phyloP scores from a whole-genome alignment of 1,284 basidiomycete genomes.

The Heterobasidion occidentale region DNA sequence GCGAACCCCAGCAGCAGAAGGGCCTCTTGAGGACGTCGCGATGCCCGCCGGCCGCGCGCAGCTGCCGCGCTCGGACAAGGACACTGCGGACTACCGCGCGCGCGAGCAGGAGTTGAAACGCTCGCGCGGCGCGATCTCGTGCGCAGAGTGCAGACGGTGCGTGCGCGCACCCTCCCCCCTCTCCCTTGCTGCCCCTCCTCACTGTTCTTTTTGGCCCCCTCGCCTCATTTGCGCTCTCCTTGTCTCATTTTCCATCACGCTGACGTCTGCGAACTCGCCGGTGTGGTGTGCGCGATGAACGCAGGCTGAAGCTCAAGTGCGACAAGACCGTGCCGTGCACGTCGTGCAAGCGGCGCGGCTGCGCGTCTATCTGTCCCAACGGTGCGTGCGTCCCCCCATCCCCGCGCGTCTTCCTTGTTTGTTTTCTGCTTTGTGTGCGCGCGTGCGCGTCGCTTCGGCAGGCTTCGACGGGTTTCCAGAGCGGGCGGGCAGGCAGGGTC shows the following conservation, averaged over 20 bases:
- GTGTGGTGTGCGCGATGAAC: no score
- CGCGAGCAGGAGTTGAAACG: neutral
- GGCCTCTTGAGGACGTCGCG: no score
- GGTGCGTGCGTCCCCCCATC: constrained; percentile 23
- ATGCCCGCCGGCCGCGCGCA: no score
- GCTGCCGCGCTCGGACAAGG: neutral
- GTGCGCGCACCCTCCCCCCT: neutral
- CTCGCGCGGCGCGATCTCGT: neutral
- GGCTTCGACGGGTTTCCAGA: neutral
- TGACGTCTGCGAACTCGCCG: neutral
- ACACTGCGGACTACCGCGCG: neutral
- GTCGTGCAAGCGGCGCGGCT: constrained; percentile 67
- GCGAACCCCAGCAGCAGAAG: no score
- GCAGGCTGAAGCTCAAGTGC: constrained; percentile 41
- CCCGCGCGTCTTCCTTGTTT: neutral
- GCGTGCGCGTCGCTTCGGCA: neutral
- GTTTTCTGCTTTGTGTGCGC: neutral
- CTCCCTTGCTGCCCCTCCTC: neutral
- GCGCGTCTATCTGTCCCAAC: constrained; percentile 69
- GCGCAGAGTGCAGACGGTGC: neutral
- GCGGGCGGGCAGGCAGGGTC: no score
- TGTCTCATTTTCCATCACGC: neutral
- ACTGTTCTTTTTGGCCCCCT: neutral
- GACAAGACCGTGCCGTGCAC: constrained; percentile 71
- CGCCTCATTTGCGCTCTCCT: neutral